Evolutionary conservation across 495 filamentous ascomycete genomes (phyloP).

Genomic region (Hypoxylon trugodes): DNA sequence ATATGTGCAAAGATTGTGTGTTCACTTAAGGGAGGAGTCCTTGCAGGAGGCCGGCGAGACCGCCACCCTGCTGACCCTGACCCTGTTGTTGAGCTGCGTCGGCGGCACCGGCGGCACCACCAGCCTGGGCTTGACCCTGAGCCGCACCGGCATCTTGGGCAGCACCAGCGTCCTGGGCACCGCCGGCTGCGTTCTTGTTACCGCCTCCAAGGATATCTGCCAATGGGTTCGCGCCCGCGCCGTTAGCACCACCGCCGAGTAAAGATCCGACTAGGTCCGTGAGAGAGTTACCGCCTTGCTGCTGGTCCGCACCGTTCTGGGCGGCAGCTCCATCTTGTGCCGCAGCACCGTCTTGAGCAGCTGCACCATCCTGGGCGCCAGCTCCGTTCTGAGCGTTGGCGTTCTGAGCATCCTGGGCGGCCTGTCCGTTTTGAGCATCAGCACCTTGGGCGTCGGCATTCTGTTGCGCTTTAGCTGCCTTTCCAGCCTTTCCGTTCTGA

Average conservation of each 20-base stretch:
- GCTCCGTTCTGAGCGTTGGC: conserved; percentile 2
- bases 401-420: neutral
- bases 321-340: neutral
- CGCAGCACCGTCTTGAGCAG: conserved; percentile 11
- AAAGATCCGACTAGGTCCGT: conserved; percentile 18
- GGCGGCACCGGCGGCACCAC: neutral
- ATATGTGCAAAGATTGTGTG: neutral
- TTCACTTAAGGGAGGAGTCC: conserved; percentile 31
- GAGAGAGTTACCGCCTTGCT: conserved; percentile 24
- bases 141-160: conserved; percentile 12
- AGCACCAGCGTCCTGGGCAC: neutral
- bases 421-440: neutral
- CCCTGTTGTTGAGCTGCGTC: conserved; percentile 16
- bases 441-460: neutral
- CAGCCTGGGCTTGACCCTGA: neutral
- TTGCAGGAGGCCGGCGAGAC: neutral
- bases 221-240: neutral
- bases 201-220: conserved; percentile 25
- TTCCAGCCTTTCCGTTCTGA: neutral
- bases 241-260: conserved; percentile 21
- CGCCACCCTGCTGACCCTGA: too few relatives aligned
- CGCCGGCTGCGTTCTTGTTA: conserved; percentile 3
- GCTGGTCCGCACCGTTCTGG: conserved; percentile 14
- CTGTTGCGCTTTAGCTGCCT: neutral
- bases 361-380: conserved; percentile 4